phyloP scores from a whole-genome alignment of 176 grass and related monocot genomes.

The Rhynchospora tenuis region DNA sequence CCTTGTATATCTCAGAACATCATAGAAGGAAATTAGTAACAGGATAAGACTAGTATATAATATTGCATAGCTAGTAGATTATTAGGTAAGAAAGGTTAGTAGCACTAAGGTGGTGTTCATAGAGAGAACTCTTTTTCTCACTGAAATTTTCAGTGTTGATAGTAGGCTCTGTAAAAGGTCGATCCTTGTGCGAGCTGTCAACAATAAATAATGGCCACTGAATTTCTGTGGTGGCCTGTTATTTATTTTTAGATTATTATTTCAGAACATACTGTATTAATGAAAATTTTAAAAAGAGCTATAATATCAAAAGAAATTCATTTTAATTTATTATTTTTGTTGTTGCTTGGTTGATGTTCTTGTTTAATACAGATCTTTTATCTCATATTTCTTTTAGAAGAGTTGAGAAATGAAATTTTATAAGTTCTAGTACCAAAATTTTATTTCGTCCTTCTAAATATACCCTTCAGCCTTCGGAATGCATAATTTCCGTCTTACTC shows the following conservation, averaged over 20 bases:
- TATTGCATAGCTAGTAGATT: slow-evolving; percentile 4
- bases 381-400: background rate
- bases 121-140: background rate
- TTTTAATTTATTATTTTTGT: background rate
- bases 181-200: background rate
- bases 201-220: background rate
- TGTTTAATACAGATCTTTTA: background rate
- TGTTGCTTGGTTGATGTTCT: background rate
- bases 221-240: background rate
- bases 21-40: background rate
- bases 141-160: background rate
- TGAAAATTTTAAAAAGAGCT: background rate
- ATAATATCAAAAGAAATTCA: background rate
- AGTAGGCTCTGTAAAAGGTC: background rate
- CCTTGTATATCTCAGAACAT: background rate
- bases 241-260: background rate
- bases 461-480: background rate
- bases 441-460: background rate
- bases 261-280: background rate
- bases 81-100: background rate
- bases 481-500: no score
- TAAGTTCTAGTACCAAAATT: background rate
- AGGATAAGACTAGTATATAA: background rate
- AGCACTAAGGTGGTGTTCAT: background rate
- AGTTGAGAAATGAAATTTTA: background rate